Evolutionary conservation across 2,329 filamentous ascomycete species (phyloP).

Genomic region (Talaromyces sp.): DNA sequence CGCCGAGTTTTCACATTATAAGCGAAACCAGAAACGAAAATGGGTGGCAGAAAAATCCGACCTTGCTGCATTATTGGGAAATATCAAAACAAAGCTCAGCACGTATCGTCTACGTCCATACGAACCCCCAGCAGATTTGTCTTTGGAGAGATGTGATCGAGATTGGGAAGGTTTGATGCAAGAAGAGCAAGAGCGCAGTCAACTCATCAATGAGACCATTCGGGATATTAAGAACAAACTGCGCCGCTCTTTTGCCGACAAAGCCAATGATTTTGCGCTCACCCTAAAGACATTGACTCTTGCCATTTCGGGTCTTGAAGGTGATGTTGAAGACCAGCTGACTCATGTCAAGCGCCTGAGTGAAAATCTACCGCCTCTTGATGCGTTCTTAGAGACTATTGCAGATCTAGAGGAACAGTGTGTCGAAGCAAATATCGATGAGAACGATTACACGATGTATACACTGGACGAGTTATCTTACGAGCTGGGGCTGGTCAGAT

Average conservation of each 20-base stretch:
- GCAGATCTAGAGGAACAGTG: conserved; percentile 83
- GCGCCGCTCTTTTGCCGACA: conserved; percentile 89
- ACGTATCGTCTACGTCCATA: conserved; percentile 91
- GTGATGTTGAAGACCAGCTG: conserved; percentile 92
- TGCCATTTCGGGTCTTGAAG: conserved; percentile 94
- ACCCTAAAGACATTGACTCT: conserved; percentile 92
- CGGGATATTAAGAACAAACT: conserved; percentile 97
- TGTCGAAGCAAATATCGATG: conserved; percentile 94
- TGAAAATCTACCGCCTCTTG: conserved; percentile 81
- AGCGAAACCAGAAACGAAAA: conserved; percentile 81
- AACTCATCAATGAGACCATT: conserved; percentile 96
- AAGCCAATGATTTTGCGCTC: conserved; percentile 95
- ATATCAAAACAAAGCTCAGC: conserved; percentile 97
- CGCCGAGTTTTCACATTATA: conserved; percentile 79
- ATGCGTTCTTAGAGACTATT: conserved; percentile 85
- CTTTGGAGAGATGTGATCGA: conserved; percentile 74
- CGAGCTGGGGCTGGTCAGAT: conserved; percentile 85
- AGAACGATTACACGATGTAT: conserved; percentile 99
- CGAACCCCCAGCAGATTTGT: conserved; percentile 79
- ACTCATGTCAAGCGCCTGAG: conserved; percentile 81
- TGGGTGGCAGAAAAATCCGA: conserved; percentile 99
- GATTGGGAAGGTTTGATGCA: conserved; percentile 79
- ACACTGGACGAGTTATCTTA: conserved; percentile 95
- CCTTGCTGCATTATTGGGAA: conserved; percentile 84
- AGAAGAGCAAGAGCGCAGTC: conserved; percentile 81